Base-by-base conservation (phyloP, 2,329 filamentous ascomycete species). In the Colletotrichum sp. region DNA sequence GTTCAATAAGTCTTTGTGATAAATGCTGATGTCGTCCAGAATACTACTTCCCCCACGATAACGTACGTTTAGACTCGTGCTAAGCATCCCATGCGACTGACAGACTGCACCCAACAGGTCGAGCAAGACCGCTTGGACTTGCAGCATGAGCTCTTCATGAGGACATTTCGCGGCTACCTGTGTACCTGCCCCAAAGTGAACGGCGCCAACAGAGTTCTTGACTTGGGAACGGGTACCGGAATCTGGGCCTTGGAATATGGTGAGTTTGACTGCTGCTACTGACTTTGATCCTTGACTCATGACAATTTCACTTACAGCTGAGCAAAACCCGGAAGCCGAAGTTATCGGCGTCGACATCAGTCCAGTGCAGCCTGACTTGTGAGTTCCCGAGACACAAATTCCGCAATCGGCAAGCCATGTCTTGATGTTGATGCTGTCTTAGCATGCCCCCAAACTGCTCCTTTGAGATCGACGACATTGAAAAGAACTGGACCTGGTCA, bases 371-470 rank as follows among this genome's bases (percentile, higher is more conserved):
- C 75, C 77, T 2, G 68, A 71, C 4, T 77, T 75, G 75, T 77
- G 12, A 55, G 75, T 24, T 6, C 1, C 15, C n/a, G n/a, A n/a
- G n/a, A n/a, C n/a, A n/a, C n/a, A n/a, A n/a, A n/a, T n/a, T n/a
- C n/a, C n/a, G n/a, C n/a, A n/a, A n/a, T n/a, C n/a, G n/a, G 3
- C 30, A 18, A 7, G n/a, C 22, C 16, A 6, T 8, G 6, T 6
- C 39, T 8, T 57, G 10, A 65, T 16, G 65, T 6, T 62, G 6
- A 62, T n/a, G n/a, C n/a, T 5, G 1, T 8, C 18, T 6, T 4
- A 81, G 79, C 71, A 85, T 87, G 9, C 87, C 88, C 1, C 84
- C 85, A 1, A 90, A 90, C 72, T 82, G 87, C 63, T 80, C 80
- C 9, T 90, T 90, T 77, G 84, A 86, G 39, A 80, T 86, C 63